Evolutionary conservation across 768 basidiomycete species (phyloP), one percentile per base, ranked within the genome.

Genomic region (Pisolithus sp.): DNA sequence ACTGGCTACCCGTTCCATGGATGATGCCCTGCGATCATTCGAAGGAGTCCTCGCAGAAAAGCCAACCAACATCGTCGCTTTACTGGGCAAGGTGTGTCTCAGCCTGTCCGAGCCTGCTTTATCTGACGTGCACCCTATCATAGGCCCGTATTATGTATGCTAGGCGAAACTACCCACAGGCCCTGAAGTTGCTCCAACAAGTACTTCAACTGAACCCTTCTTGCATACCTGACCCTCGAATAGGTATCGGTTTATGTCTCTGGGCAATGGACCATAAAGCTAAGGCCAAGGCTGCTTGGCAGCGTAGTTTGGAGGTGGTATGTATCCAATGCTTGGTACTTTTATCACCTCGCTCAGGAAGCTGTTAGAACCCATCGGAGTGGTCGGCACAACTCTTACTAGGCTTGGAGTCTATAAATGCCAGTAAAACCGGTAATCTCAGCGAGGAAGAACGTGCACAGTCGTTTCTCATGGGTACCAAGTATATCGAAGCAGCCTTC

Each of bases 211-310:
- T 88, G 39, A 83, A 82, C 50, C 93, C 95, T 0, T 70, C 76
- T 17, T 93, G 89, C 68, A 71, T 76, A 23, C 96, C 95, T 0
- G 95, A 99, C 67, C 95, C 96, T 31, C 82, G 96, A 7, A 87
- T 98, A 52, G 96, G 96, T 17, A 91, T 98, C 38, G 96, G 96
- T 8, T 71, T 99, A 5, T 97, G 95, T 68, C 73, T 93, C 20
- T 98, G 91, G 92, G 82, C 88, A 4, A 73, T 96, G 71, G 88
- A 88, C 53, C 81, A 95, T 58, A 86, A 85, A 54, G 75, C 77
- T 2, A 86, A 85, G 58, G 96, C 95, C 0, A 85, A 82, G 57
- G 79, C 79, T 21, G 95, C 95, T 0, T 99, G 96, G 95, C 79
- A 93, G 61, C 77, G 94, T 31, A 89, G 89, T 57, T 64, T 91